A percentile compares a stretch with the other conserved stretches of the same genome.
Evolutionary conservation across 305 asterid species (phyloP).

Genomic region (Lippia alba): DNA sequence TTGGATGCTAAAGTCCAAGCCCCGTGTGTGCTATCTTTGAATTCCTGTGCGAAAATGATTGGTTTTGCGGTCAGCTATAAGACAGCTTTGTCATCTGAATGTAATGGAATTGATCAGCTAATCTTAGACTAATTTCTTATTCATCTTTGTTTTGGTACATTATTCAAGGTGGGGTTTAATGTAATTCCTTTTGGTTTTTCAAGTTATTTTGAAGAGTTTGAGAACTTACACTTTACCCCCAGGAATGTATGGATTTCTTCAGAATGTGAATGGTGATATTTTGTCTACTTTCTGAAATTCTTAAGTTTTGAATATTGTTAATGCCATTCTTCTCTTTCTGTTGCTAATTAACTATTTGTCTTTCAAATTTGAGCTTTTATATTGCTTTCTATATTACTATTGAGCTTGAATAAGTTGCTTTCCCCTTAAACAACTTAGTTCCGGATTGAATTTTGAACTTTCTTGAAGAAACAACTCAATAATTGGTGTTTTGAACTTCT

Average conservation of each 20-base stretch:
- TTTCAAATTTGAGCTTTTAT: slow-evolving; percentile 3
- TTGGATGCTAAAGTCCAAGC: slow-evolving; percentile 16
- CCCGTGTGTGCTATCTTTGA: slow-evolving; percentile 13
- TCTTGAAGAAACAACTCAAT: slow-evolving; percentile 1
- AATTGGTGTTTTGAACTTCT: slow-evolving; percentile 6
- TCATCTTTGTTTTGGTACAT: neutral
- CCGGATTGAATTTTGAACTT: neutral
- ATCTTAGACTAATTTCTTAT: neutral
- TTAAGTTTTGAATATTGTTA: neutral
- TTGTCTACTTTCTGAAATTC: neutral
- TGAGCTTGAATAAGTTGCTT: neutral
- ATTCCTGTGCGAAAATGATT: slow-evolving; percentile 1
- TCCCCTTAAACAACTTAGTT: neutral
- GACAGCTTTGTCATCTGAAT: slow-evolving; percentile 17
- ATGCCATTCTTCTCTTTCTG: neutral
- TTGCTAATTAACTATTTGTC: neutral
- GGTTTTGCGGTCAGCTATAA: slow-evolving; percentile 30
- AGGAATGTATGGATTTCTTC: slow-evolving; percentile 15
- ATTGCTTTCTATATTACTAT: slow-evolving; percentile 18
- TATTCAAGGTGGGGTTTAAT: slow-evolving; percentile 3
- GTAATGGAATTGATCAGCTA: slow-evolving; percentile 29
- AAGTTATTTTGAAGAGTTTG: slow-evolving; percentile 6
- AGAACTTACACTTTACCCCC: slow-evolving; percentile 7
- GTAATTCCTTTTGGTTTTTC: slow-evolving; percentile 19
- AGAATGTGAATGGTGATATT: neutral